Evolutionary conservation across 495 filamentous ascomycete genomes (phyloP), one percentile per base, ranked within the genome.

Genomic region (Achaetomiella virescens): DNA sequence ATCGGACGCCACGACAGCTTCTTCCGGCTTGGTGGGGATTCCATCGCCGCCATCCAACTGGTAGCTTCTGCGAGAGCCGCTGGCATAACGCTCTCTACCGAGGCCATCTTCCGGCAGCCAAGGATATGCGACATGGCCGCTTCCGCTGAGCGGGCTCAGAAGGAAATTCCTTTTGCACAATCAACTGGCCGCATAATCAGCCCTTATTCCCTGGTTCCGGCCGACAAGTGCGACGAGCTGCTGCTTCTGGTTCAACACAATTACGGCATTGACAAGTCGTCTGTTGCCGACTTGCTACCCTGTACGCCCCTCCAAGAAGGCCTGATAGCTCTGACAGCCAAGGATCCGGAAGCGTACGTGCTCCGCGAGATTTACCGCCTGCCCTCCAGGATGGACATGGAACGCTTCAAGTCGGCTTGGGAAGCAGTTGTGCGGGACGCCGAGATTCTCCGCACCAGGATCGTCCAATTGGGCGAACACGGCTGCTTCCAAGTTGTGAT

Each of bases 41-140:
- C 84, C 0, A 81, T 89, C 51, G 78, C 79, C 9, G 84, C 84
- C 0, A 88, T 89, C 77, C 81, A 79, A 55, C 71, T 88, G 42
- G 84, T 82, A n/a, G 75, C 81, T 9, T 75, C 75, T 47, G 77
- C 79, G 24, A 79, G 73, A 29, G 61, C 57, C 5, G 70, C 74
- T 20, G 78, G 78, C 1, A 41, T 84, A 18, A 66, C 69, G 21
- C 63, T 88, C 33, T 78, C 78, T 1, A 82, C 85, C 5, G 76
- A 78, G 1, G 63, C 66, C 27, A 66, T 80, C 10, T 83, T 85
- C 49, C 58, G 68, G 15, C 60, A 73, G 33, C 75, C 78, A 6
- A 74, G 70, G 8, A 75, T 84, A 2, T 69, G 65, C 14, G 72
- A 76, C 24, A 70, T 77, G 69, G 40, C 18, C 2, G 40, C 40